Evolutionary conservation across 2,329 filamentous ascomycete species (phyloP), one percentile per base, ranked within the genome.

Genomic region (Pestalotiopsis sp.): DNA sequence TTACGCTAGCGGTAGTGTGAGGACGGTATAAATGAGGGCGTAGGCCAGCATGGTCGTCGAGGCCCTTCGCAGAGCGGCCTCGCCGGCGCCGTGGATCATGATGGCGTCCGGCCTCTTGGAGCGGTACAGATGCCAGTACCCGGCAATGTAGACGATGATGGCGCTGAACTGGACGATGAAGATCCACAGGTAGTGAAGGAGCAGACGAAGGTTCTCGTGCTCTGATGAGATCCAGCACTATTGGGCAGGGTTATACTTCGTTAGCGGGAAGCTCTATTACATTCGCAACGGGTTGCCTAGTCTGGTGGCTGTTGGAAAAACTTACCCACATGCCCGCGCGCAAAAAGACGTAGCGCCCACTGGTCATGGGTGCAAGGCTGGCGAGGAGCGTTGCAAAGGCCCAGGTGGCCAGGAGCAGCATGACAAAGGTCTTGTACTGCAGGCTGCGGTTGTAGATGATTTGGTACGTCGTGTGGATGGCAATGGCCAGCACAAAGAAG

Each of bases 141-240:
- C 73, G 45, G 79, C 67, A 17, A 80, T 76, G 76, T 89, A 89
- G 68, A 87, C 81, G 52, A 85, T 64, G 5, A 88, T 77, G 25
- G 83, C 86, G 14, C 84, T 82, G 71, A 87, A 85, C 72, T 88
- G 81, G 67, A 84, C 81, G 27, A 85, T 75, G 73, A 88, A 87
- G 67, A 88, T 85, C 85, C 85, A 88, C 61, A 87, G 72, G 71
- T 88, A 88, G 70, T 88, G 86, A 2, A 85, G 80, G 69, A 80
- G 82, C 3, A 88, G 78, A 17, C 86, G 83, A 3, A 87, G 78
- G 20, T 74, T 74, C 65, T 82, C 79, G 67, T 84, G 80, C 5
- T 83, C 78, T 3, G 79, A 74, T 39, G 82, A 82, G 27, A 88
- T 83, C 86, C 86, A 89, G 74, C 86, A 88, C 85, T 82, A 63